Evolutionary conservation across 2,329 filamentous ascomycete species (phyloP), one percentile per base, ranked within the genome.

Genomic region (Verticillium klebahnii): DNA sequence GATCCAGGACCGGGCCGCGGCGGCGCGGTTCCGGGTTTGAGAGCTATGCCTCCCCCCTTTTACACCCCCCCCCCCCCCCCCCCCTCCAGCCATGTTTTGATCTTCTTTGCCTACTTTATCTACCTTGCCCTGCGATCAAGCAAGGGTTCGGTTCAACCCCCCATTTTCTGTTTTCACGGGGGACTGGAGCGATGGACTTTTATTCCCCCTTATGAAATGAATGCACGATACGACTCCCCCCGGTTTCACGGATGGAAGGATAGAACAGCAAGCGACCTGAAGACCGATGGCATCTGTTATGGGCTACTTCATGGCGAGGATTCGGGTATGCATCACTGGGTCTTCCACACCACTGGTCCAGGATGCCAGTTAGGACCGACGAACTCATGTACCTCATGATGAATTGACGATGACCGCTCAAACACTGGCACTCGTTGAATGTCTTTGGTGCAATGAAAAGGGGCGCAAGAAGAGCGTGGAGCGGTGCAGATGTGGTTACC

Each of bases 1-100:
- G 75, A 93, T 95, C 69, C 86, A 91, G 71, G 87, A 92, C 66
- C 83, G 90, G 61, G 75, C 74, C 2, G 78, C 81, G 9, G 71
- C 74, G 29, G 72, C 72, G 25, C 75, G 78, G 37, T 80, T 80
- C 67, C 76, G 75, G 40, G 60, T 9, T n/a, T 56, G n/a, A 34
- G 54, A 29, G 6, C 52, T 52, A 29, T 29, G 5, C 15, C 32
- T 15, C 32, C n/a, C 54, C 29, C 39, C 19, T 14, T 50, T 36
- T 34, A 23, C 36, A 14, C 11, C 17, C 50, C 4, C 19, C 50
- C n/a, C 14, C 14, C 17, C 45, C 4, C n/a, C n/a, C n/a, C n/a
- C n/a, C n/a, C n/a, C n/a, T n/a, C n/a, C 19, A 45, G 19, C 12
- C 23, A 39, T 45, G 15, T 45, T 29, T 62, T 54, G 17, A 57